Evolutionary conservation across 179 eudicot genomes (phyloP), one percentile per base, ranked within the genome.

Genomic region (Beta lomatogona): DNA sequence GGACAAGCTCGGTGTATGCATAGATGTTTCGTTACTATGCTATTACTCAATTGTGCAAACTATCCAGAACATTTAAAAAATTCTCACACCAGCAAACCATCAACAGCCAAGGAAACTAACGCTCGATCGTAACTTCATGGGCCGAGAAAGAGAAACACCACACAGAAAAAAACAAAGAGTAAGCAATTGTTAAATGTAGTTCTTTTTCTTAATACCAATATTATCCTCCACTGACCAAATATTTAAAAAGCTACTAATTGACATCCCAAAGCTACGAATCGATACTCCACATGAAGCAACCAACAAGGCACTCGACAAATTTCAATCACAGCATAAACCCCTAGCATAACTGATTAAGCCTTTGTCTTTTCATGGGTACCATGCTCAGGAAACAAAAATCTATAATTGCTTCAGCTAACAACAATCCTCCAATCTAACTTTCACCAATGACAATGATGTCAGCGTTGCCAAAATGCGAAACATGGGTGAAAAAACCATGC

Each of bases 221-320:
- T 18, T 41, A 21, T 25, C 52, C 15, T 16, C 9, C n/a, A 44
- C n/a, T 50, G 55, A 73, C 61, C 45, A 67, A 48, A 11, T 57
- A 55, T 41, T 14, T 4, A 18, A 18, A 58, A 59, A 22, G 25
- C 14, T 46, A 14, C 50, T 46, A 46, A 46, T 46, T 7, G 8
- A 46, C 50, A 7, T 46, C 8, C 50, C 8, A 15, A 4, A 19
- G 41, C 57, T 48, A 63, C 36, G 10, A 9, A 46, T 6, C 53
- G 6, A 44, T 6, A 21, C 46, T 11, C 45, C 11, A 44, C 14
- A 8, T 77, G 58, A 61, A 12, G 68, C 31, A 53, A 25, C 61
- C 74, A 78, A 53, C 74, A 52, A 71, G 14, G 72, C n/a, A 63
- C 41, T 63, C 41, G 48, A 76, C 57, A 76, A 63, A 41, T 22